A percentile compares a stretch with the other conserved stretches of the same genome.
phyloP scores from a whole-genome alignment of 2,329 filamentous ascomycete species.

The Stachybotrys chartarum region DNA sequence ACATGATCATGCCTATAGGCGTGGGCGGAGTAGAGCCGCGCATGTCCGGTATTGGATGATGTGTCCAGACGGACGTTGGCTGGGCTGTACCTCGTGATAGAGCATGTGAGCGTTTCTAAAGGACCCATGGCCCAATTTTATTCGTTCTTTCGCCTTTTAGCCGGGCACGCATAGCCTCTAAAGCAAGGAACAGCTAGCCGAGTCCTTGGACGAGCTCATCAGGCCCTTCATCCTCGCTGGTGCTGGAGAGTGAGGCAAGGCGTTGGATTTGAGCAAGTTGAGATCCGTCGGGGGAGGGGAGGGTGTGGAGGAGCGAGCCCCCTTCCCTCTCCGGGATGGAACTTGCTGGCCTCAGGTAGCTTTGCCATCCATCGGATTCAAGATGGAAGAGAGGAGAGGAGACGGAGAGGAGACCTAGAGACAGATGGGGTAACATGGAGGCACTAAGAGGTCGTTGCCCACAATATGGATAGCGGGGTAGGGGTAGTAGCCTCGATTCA shows the following conservation, averaged over 20 bases:
- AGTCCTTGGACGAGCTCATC: not conserved
- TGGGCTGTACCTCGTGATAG: not conserved
- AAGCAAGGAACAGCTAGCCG: not conserved
- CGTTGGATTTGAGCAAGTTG: not conserved
- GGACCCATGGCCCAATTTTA: not conserved
- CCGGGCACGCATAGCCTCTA: not conserved
- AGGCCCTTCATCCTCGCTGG: not conserved
- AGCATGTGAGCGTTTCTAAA: not conserved
- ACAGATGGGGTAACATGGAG: not conserved
- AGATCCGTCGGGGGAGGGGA: not conserved
- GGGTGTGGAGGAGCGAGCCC: not conserved
- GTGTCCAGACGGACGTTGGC: not conserved
- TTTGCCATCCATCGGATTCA: too few relatives aligned
- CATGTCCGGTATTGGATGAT: not conserved
- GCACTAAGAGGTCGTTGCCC: not conserved
- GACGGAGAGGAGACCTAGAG: too few relatives aligned
- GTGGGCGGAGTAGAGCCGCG: not conserved
- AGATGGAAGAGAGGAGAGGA: too few relatives aligned
- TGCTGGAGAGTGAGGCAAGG: not conserved
- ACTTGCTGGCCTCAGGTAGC: too few relatives aligned
- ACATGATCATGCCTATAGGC: not conserved
- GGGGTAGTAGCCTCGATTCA: not conserved
- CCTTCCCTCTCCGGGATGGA: too few relatives aligned
- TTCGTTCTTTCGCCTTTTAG: not conserved
- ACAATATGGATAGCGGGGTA: not conserved